Evolutionary conservation across 768 basidiomycete species (phyloP).

Genomic region (Leccinellum rugosiceps): DNA sequence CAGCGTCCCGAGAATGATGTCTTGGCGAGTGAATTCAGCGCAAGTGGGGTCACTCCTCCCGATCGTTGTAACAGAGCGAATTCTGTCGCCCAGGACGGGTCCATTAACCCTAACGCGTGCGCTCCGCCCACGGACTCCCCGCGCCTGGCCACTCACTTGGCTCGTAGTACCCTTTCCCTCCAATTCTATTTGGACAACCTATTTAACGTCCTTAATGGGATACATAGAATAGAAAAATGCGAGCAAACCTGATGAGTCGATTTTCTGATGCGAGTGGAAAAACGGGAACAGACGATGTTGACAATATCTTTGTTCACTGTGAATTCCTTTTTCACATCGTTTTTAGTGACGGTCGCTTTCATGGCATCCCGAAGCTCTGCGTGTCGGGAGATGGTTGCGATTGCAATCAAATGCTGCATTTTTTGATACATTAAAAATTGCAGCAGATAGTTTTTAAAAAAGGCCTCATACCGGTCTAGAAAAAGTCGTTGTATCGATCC

Average conservation of each 20-base stretch:
- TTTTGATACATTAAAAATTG: not conserved
- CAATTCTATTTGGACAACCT: constrained; percentile 23
- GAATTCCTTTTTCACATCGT: constrained; percentile 37
- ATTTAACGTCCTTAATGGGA: not conserved
- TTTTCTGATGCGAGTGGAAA: constrained; percentile 40
- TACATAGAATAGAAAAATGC: not conserved
- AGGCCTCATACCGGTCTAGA: constrained; percentile 26
- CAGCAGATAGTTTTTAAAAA: not conserved
- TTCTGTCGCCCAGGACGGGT: constrained; percentile 12
- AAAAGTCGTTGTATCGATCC: constrained; percentile 28
- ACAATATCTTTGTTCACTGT: constrained; percentile 29
- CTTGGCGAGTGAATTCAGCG: constrained; percentile 42
- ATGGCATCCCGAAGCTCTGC: constrained; percentile 44
- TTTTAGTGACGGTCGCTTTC: constrained; percentile 44
- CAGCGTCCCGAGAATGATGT: constrained; percentile 22
- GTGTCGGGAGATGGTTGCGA: constrained; percentile 46
- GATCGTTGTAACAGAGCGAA: constrained; percentile 42
- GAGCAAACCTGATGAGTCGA: constrained; percentile 39
- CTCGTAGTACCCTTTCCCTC: not conserved
- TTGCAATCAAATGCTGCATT: constrained; percentile 38
- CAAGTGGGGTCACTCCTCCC: constrained; percentile 54
- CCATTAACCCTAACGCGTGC: constrained; percentile 30
- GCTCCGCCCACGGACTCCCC: constrained; percentile 36
- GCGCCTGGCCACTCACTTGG: constrained; percentile 19
- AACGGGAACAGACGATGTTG: constrained; percentile 38